These are phyloP conservation scores for Balamuthia mandrillaris DNA, from an alignment of 208 protist species.

Conservation along the genomic window DNA sequence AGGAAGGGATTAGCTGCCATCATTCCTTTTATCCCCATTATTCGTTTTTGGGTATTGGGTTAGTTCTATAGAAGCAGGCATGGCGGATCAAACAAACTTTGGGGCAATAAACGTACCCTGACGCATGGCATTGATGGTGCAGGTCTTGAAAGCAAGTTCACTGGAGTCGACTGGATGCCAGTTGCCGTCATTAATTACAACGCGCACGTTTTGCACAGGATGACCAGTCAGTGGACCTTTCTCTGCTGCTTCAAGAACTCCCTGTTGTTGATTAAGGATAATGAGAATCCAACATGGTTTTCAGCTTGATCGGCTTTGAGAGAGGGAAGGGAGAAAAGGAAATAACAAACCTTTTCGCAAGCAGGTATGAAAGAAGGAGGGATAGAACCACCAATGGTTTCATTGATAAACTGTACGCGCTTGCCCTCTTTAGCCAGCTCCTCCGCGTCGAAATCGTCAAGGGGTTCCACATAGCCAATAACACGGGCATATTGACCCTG, in stretches of 20 bases:
- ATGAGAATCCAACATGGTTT: too few species aligned
- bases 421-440: conserved; percentile 19
- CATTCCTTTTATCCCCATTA: too few species aligned
- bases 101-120: too few species aligned
- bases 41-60: too few species aligned
- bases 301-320: too few species aligned
- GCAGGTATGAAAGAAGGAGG: conserved; percentile 80
- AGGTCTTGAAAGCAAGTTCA: conserved; percentile 95
- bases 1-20: conserved; percentile 83
- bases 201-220: conserved; percentile 84
- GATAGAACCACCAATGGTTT: conserved; percentile 81
- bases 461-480: conserved; percentile 76
- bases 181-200: conserved; percentile 90
- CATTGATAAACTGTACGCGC: conserved; percentile 86
- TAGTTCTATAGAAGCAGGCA: too few species aligned
- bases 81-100: too few species aligned
- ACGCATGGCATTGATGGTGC: conserved; percentile 89
- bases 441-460: conserved; percentile 53
- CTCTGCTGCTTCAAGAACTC: conserved; percentile 64
- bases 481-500: conserved; percentile 95
- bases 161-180: conserved; percentile 98
- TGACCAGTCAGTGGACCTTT: conserved; percentile 89
- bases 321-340: too few species aligned
- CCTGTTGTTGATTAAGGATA: too few species aligned
- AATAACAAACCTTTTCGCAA: conserved; percentile 80